phyloP scores from a whole-genome alignment of 2,329 filamentous ascomycete genomes.

The Sordariomycetes sp. region DNA sequence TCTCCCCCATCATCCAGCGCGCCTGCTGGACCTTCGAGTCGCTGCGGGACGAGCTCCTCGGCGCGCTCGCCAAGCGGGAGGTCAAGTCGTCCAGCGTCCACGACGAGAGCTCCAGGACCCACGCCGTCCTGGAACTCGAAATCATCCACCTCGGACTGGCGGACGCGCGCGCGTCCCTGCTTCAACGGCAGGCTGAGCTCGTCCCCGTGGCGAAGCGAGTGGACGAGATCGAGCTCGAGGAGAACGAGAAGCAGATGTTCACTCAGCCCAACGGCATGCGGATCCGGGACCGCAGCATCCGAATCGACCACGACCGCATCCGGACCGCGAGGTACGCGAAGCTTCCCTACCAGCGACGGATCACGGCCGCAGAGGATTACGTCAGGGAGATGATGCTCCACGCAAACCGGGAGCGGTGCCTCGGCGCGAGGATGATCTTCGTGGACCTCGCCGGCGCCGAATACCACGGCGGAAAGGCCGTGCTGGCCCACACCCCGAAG shows the following conservation, averaged over 20 bases:
- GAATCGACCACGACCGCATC: conserved; percentile 22
- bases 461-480: conserved; percentile 21
- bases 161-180: conserved; percentile 19
- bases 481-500: conserved; percentile 11
- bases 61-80: conserved; percentile 17
- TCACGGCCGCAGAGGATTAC: conserved; percentile 21
- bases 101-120: conserved; percentile 31
- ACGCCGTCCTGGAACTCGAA: conserved; percentile 30
- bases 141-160: conserved; percentile 23
- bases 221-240: conserved; percentile 26
- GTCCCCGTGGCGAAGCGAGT: conserved; percentile 31
- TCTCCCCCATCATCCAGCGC: conserved; percentile 22
- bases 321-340: conserved; percentile 27
- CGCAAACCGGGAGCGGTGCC: conserved; percentile 12
- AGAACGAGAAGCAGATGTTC: conserved; percentile 19
- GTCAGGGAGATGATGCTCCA: conserved; percentile 15
- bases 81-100: conserved; percentile 21
- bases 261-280: conserved; percentile 18
- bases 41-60: conserved; percentile 16
- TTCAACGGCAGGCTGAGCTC: conserved; percentile 29
- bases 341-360: conserved; percentile 17
- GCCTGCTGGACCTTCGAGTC: conserved; percentile 24
- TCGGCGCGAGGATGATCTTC: conserved; percentile 30
- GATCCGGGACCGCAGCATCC: conserved; percentile 20
- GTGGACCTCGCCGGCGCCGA: conserved; percentile 33